Conservation (phyloP, 495 filamentous ascomycete species). For the Zalerion maritima region DNA sequence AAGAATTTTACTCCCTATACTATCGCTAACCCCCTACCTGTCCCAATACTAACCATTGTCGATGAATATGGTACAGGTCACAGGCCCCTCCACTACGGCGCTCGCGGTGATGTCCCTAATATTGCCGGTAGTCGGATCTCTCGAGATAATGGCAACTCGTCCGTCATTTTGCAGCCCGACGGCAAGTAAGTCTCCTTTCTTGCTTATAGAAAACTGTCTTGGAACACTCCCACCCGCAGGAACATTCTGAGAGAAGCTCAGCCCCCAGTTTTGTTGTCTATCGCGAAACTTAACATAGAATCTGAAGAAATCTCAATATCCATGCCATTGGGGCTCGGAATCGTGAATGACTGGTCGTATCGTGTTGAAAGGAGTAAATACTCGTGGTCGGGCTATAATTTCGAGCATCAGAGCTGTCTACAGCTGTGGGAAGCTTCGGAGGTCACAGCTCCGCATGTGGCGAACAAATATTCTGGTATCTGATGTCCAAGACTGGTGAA, state of each 20-base stretch:
- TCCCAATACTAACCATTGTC: no score
- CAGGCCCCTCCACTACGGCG: conserved; percentile 31
- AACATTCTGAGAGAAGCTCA: conserved; percentile 34
- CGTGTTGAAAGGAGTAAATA: conserved; percentile 54
- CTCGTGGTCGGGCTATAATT: conserved; percentile 37
- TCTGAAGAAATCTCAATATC: no score
- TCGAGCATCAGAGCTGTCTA: neutral
- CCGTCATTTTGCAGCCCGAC: conserved; percentile 46
- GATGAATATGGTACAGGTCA: conserved; percentile 48
- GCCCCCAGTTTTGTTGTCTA: conserved; percentile 32
- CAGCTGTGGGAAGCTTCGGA: conserved; percentile 2
- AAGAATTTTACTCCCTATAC: no score
- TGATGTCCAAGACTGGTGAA: no score
- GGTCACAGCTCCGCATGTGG: no score
- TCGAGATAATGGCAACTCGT: conserved; percentile 43
- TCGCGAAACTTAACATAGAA: conserved; percentile 16
- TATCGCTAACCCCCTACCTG: no score
- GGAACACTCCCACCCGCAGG: conserved; percentile 46
- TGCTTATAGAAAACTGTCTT: conserved; percentile 51
- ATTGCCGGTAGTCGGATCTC: conserved; percentile 39
- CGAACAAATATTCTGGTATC: neutral
- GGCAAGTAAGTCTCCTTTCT: conserved; percentile 42
- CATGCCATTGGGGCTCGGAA: no score
- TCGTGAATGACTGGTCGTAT: conserved; percentile 20
- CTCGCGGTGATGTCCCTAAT: conserved; percentile 37